Base-by-base conservation (phyloP, 1,284 basidiomycete genomes). In the Takashimella tepidaria region DNA sequence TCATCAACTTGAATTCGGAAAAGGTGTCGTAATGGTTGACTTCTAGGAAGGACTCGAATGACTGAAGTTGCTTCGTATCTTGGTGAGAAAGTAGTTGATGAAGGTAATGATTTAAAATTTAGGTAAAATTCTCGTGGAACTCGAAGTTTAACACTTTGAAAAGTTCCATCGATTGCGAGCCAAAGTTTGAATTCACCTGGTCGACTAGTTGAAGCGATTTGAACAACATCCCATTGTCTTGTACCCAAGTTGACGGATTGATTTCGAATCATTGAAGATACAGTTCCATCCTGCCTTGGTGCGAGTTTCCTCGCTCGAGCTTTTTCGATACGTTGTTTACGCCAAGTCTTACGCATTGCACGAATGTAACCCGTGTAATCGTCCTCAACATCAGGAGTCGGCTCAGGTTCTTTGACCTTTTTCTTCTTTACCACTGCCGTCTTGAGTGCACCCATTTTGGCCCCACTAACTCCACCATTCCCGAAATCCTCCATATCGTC, bases 121-220 rank as follows among this genome's bases (percentile, higher is more conserved):
- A 98, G 80, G 71, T 96, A 98, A 72, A 98, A 95, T 67, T 92
- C 84, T 48, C 93, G 83, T 0, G 90, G 88, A 41, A 99, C 86
- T 3, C 89, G 85, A 19, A 98, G 78, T 8, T 88, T 85, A 27
- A 96, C 81, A 12, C 85, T 80, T 27, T 89, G 82, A 44, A 98
- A 81, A 46, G 88, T 85, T 5, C 83, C 82, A 49, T 92, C 88
- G 45, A 92, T 83, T 0, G 85, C 86, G 4, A 98, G 79, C 96
- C 95, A 98, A 47, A 98, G 76, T 13, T 84, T 83, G 74, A 87
- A 98, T 44, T 92, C 87, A 25, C 96, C 95, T 1, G 87, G 83
- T 23, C 83, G 83, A 50, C 81, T 81, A 49, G 84, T 88, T 0
- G 84, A 82, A 20, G 89, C 85, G 58, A 99, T 86, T 66, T 98